Evolutionary conservation across 495 filamentous ascomycete genomes (phyloP), one percentile per base, ranked within the genome.

Genomic region (Bacidia rubella): DNA sequence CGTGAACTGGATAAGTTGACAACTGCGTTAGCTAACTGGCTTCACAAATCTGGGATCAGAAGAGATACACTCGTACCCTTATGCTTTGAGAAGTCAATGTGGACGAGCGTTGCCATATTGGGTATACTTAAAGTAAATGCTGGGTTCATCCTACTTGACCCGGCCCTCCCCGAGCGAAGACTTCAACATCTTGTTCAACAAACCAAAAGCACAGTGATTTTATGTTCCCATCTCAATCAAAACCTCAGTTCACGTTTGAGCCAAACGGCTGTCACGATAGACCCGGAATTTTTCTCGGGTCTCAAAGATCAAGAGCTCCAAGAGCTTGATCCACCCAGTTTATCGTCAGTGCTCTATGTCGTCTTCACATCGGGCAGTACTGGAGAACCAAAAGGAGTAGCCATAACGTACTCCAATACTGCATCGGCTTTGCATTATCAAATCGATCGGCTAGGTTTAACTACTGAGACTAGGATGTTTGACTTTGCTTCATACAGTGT

Each of bases 401-500:
- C 75, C 0, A 54, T 74, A 24, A 68, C 72, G 22, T 73, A 77
- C 56, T 55, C 61, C 23, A 62, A 60, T 11, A 60, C 72, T 11
- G 65, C 62, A 4, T 64, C 20, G 10, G 19, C 12, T 19, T 12
- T 27, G 2, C 1, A 47, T 2, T 17, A 35, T 19, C 52, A 38
- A 32, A 25, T 4, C 21, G n/a, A 1, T n/a, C 27, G 15, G 25
- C 42, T 5, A 1, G 5, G 11, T 20, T 35, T 35, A 3, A 12
- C 1, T 22, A 12, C 19, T 39, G 11, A 15, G 11, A 75, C 75
- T 68, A 72, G 58, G 2, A 64, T 69, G 10, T 67, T 74, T 22
- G 71, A 79, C 51, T 77, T 77, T 51, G 69, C 73, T 0, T 68
- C 70, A 5, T 74, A 70, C 54, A 62, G 66, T 15, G 77, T 77